Evolutionary conservation across 306 rosid genomes (phyloP), one percentile per base, ranked within the genome.

Genomic region (Cucumis melo): DNA sequence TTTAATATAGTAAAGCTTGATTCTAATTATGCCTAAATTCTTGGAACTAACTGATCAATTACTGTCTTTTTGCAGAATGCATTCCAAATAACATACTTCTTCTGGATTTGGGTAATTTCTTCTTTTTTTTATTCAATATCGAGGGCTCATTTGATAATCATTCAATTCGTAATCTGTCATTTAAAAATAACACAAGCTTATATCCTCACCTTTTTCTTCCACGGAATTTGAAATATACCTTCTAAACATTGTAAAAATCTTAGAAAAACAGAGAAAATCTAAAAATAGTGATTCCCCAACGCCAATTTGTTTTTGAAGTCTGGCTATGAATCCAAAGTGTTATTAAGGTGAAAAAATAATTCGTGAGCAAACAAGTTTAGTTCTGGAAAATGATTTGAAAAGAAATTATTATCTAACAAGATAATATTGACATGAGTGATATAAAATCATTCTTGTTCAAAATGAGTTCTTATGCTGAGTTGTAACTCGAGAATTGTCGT

Each of bases 51-150:
- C 72, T 82, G 77, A 77, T 71, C 39, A 46, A 42, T 23, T 27
- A 17, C 51, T 57, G 20, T 76, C 14, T 77, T 7, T 65, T 23
- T 85, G 91, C 98, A 94, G 98, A 91, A 84, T 82, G 90, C 95
- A 5, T 94, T 94, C 85, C 98, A 94, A 78, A 83, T 91, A 77
- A 94, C 93, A 57, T 89, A 89, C 80, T 87, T 90, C 85, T 83
- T 91, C 50, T 94, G 96, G 97, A 90, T 89, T 84, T 94, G 97
- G 98, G 98, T 94, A 93, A 50, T 78, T 62, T 78, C 56, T 42
- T 38, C 29, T 54, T 64, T 60, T 59, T 23, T 46, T 48, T 27
- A 20, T 29, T 50, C n/a, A 21, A 11, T 53, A 74, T 56, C 12
- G 7, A 34, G 2, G 27, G 20, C 14, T 54, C 8, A 3, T 38